Evolutionary conservation across 2,329 filamentous ascomycete genomes (phyloP).

Genomic region (Sarocladium kiliense): DNA sequence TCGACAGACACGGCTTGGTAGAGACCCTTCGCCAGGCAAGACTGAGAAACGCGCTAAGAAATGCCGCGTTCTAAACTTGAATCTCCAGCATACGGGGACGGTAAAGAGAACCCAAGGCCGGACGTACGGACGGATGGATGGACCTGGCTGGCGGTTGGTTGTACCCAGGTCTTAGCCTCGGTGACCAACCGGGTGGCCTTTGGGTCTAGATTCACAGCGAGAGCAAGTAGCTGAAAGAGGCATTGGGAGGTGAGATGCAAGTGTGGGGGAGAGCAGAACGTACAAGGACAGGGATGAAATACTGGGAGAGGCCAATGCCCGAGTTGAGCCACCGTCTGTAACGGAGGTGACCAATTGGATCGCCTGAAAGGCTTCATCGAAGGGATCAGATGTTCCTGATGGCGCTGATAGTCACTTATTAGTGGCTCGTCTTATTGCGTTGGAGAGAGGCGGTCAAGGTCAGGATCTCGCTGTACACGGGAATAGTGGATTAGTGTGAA

Average conservation of each 20-base stretch:
- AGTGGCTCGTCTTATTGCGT: not conserved
- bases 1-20: not conserved
- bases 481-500: too few relatives aligned
- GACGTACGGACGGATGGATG: not conserved
- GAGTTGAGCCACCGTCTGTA: not conserved
- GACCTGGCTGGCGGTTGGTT: not conserved
- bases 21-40: too few relatives aligned
- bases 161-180: not conserved
- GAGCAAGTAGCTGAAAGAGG: too few relatives aligned
- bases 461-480: too few relatives aligned
- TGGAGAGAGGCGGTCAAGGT: not conserved
- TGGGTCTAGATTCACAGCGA: not conserved
- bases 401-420: not conserved
- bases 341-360: not conserved
- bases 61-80: too few relatives aligned
- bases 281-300: not conserved
- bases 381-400: not conserved
- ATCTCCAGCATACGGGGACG: too few relatives aligned
- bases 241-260: not conserved
- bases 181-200: not conserved
- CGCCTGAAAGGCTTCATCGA: not conserved
- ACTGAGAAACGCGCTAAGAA: not conserved
- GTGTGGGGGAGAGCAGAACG: not conserved
- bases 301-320: not conserved
- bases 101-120: too few relatives aligned